These are phyloP conservation scores for Lophiostoma macrostomum DNA, from an alignment of 495 filamentous ascomycete species.

Conservation along the genomic window DNA sequence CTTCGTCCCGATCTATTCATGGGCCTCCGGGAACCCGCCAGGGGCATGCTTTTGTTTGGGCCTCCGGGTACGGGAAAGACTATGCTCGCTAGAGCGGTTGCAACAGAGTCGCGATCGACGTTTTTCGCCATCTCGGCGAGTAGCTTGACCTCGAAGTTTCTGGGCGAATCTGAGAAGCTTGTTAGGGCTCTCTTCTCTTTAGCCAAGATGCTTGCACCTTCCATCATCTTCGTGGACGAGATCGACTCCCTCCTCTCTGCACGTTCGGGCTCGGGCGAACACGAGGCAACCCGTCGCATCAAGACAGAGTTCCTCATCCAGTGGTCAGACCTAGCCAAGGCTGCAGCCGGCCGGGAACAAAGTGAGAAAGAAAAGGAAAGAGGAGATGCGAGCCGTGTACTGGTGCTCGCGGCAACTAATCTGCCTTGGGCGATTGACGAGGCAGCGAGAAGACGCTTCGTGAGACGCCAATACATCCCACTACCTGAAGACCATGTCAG, in stretches of 20 bases:
- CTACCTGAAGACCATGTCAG: conserved; percentile 81
- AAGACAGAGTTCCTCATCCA: conserved; percentile 99
- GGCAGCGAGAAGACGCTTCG: conserved; percentile 86
- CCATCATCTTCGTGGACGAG: conserved; percentile 98
- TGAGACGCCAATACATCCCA: conserved; percentile 93
- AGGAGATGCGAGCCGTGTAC: conserved; percentile 84
- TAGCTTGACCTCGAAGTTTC: conserved; percentile 91
- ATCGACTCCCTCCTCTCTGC: conserved; percentile 93
- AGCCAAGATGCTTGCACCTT: conserved; percentile 85
- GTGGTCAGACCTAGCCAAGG: conserved; percentile 90
- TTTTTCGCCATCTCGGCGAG: conserved; percentile 97
- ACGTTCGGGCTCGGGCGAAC: conserved; percentile 76
- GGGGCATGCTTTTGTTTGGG: conserved; percentile 95
- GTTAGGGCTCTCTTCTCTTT: conserved; percentile 89
- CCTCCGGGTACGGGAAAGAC: conserved; percentile 97
- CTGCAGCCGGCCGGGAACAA: conserved; percentile 80
- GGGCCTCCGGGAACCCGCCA: conserved; percentile 87
- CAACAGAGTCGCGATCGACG: conserved; percentile 89
- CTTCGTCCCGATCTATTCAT: conserved; percentile 93
- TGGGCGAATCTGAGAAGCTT: conserved; percentile 95
- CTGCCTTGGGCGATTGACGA: conserved; percentile 98
- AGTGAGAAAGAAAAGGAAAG: conserved; percentile 61
- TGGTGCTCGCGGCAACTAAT: conserved; percentile 95
- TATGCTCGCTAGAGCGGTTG: conserved; percentile 93
- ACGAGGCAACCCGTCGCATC: conserved; percentile 89